Evolutionary conservation across 2,329 filamentous ascomycete genomes (phyloP).

Genomic region (Colletotrichum paranaense): DNA sequence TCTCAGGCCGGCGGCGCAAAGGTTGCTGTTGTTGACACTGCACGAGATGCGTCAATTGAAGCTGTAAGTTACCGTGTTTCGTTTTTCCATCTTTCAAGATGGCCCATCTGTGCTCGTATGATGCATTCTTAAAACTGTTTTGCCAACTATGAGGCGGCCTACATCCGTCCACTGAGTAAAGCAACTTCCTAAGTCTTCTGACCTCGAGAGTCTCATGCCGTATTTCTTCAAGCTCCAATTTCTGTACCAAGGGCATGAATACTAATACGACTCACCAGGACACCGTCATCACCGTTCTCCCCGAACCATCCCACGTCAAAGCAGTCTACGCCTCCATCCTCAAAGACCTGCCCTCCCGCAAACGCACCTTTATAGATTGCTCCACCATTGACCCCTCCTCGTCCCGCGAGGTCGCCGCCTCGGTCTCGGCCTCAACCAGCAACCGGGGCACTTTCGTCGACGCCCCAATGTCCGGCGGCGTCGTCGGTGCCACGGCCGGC

Average conservation of each 20-base stretch:
- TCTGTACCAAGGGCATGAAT: constrained; percentile 38
- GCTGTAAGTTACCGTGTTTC: constrained; percentile 57
- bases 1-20: constrained; percentile 57
- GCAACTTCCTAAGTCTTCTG: neutral
- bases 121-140: constrained; percentile 3
- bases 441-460: constrained; percentile 84
- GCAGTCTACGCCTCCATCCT: constrained; percentile 84
- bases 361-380: constrained; percentile 91
- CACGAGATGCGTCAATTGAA: constrained; percentile 60
- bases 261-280: constrained; percentile 64
- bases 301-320: constrained; percentile 89
- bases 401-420: constrained; percentile 80
- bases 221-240: neutral
- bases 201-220: neutral
- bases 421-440: constrained; percentile 64
- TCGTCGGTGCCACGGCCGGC: constrained; percentile 88
- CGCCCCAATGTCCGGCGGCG: constrained; percentile 96
- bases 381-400: constrained; percentile 95
- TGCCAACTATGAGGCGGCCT: constrained; percentile 1
- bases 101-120: neutral
- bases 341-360: constrained; percentile 61
- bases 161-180: neutral
- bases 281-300: constrained; percentile 87
- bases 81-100: constrained; percentile 32
- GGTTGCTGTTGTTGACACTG: constrained; percentile 57